Evolutionary conservation across 108 stramenopile genomes (phyloP), one percentile per base, ranked within the genome.

Genomic region (Ochromonas danica): DNA sequence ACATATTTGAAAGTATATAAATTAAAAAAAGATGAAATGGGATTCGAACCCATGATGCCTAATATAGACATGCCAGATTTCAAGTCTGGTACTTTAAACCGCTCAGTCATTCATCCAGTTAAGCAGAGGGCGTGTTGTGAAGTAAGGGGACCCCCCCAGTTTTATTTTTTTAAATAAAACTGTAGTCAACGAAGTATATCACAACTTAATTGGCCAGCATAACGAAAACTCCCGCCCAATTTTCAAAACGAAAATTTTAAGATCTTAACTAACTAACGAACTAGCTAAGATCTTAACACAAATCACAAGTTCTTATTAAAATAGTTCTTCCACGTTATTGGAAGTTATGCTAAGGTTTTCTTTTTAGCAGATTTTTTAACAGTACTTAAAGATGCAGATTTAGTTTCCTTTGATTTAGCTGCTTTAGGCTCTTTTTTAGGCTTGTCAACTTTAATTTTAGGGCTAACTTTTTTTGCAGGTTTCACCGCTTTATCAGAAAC

Each of bases 21-120:
- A 62, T 61, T 45, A 71, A 42, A 71, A 25, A 30, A 45, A 72
- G 71, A 71, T 43, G 41, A 45, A 74, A 80, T 36, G 42, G 71
- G 80, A 80, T 80, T 80, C 45, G 80, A 80, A 80, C 80, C 71
- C 42, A 17, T 80, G 80, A 60, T 74, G 25, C 63, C 17, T 67
- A 67, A 31, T 67, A 31, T 33, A 57, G 51, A 33, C 31, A 67
- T 67, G 63, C 63, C 31, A 33, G 31, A 31, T 67, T 67, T 31
- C 30, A 22, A 67, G 31, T 31, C 63, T 33, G 31, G 63, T 67
- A 33, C 63, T 67, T 67, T 67, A 67, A 67, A 67, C 63, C 63
- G 30, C 63, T 67, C 63, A 67, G 63, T 33, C 63, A 67, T 67
- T 33, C 30, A 67, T 67, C 63, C 63, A 31, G 31, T 31, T 31